Evolutionary conservation across 768 basidiomycete species (phyloP), one percentile per base, ranked within the genome.

Genomic region (Lyophyllum decastes): DNA sequence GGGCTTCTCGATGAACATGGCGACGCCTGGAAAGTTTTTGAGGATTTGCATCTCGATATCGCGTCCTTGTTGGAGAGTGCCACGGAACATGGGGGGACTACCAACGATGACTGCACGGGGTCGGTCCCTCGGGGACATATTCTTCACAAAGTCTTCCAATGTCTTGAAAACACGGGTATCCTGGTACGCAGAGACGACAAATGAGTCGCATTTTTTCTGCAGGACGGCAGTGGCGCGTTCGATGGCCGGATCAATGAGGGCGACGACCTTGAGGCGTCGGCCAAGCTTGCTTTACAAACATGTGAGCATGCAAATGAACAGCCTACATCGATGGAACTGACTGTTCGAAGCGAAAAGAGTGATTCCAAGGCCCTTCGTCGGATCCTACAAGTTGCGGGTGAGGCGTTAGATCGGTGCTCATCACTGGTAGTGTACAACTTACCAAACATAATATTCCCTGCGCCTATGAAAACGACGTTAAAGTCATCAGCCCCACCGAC

Each of bases 361-460:
- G 92, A 72, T 95, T 93, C 92, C 92, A 95, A 19, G 92, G 93
- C 43, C 92, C 93, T 68, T 94, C 92, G 43, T 87, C 85, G 49
- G 90, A 93, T 57, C 92, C 92, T 93, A 70, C n/a, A 30, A 30
- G 30, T 24, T 43, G 11, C 12, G 38, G 27, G 43, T 54, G 40
- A 38, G 35, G 27, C 45, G 22, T 60, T 40, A 35, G 45, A 33
- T 22, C 47, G 10, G 44, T 12, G 24, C 17, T 38, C 50, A 24
- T 27, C 12, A 17, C 11, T n/a, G 16, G 34, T 25, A 35, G 46
- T 21, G 54, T 68, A 43, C 59, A 59, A 21, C 75, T 55, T 52
- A 86, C 95, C 95, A 70, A 98, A 98, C 94, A 97, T 97, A 77
- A 98, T 95, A 76, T 97, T 96, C 16, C 95, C 95, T 25, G 95